phyloP scores from a whole-genome alignment of 768 basidiomycete species.

The Lentinula guzmanii region DNA sequence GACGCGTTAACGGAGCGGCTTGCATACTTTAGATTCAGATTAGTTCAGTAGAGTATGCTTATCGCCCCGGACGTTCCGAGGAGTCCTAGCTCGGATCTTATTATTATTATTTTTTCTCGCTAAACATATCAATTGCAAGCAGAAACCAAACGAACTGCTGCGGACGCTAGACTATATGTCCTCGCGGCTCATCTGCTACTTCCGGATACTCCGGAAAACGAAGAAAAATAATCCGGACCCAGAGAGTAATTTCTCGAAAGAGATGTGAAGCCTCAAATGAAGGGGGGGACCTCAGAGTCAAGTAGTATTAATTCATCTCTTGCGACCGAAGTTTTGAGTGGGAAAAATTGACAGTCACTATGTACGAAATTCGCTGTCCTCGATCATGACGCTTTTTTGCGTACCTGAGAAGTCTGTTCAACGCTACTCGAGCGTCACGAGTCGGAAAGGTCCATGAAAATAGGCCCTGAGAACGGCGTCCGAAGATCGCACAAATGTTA shows the following conservation, averaged over 20 bases:
- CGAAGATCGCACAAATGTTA: constrained; percentile 22
- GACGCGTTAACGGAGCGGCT: neutral
- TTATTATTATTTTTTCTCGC: neutral
- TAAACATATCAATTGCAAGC: neutral
- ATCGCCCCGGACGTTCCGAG: neutral
- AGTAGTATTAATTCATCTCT: neutral
- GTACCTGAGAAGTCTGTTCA: constrained; percentile 19
- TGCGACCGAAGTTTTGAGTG: constrained; percentile 9
- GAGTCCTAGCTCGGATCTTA: neutral
- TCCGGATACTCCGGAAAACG: neutral
- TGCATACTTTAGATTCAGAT: neutral
- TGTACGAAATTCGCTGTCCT: constrained; percentile 15
- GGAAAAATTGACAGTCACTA: neutral
- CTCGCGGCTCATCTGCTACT: neutral
- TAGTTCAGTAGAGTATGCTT: neutral
- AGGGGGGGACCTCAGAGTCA: neutral
- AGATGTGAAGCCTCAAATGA: neutral
- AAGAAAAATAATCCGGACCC: neutral
- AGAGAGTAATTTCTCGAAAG: neutral
- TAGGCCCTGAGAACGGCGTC: constrained; percentile 23
- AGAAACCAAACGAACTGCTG: neutral
- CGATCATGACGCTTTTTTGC: constrained; percentile 27
- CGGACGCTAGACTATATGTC: neutral
- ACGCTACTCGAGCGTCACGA: constrained; percentile 26
- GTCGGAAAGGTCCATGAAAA: constrained; percentile 10